Evolutionary conservation across 208 protist genomes (phyloP).

Genomic region (Leishmania tarentolae): DNA sequence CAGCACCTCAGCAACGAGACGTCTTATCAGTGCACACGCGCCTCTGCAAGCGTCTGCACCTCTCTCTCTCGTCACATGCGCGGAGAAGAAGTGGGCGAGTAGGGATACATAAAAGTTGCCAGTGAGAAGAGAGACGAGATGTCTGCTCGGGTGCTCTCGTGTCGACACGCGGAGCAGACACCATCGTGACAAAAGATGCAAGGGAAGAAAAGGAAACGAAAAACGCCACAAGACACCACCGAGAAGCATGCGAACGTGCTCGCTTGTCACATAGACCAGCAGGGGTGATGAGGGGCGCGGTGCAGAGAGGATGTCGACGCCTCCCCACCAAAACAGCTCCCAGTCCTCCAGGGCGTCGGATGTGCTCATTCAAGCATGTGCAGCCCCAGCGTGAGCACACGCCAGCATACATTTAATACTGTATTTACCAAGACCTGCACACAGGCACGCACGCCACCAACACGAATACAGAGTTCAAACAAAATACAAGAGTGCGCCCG

Average conservation of each 20-base stretch:
- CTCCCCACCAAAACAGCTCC: not conserved
- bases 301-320: not conserved
- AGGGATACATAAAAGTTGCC: too few species aligned
- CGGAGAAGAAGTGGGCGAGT: not conserved
- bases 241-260: not conserved
- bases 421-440: not conserved
- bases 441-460: not conserved
- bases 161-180: not conserved
- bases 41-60: not conserved
- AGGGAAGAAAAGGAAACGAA: constrained; percentile 8
- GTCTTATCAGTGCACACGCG: not conserved
- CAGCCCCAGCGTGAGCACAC: not conserved
- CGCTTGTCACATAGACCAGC: not conserved
- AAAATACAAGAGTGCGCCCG: too few species aligned
- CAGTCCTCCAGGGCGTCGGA: too few species aligned
- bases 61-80: not conserved
- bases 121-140: not conserved
- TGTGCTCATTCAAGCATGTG: not conserved
- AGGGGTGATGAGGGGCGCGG: not conserved
- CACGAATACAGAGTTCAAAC: not conserved
- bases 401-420: not conserved
- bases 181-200: constrained; percentile 7
- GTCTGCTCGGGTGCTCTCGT: not conserved
- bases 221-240: not conserved
- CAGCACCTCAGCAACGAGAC: not conserved